These are phyloP conservation scores for Pseudozyma hubeiensis DNA, from an alignment of 1,284 basidiomycete genomes.

Conservation along the genomic window DNA sequence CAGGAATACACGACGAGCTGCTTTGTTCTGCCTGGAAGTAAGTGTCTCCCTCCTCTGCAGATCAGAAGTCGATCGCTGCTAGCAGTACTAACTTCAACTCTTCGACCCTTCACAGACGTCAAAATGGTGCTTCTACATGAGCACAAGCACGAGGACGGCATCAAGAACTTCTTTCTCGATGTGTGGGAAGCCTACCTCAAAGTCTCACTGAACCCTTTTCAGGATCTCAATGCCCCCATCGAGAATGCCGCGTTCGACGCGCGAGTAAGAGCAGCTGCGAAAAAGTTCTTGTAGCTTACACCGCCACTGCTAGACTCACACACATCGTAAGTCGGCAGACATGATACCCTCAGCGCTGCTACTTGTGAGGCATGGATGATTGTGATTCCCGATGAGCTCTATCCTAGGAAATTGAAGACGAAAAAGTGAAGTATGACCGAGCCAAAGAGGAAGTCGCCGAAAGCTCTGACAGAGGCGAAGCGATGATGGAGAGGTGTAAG, in stretches of 20 bases:
- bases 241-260: constrained; percentile 54
- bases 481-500: not conserved
- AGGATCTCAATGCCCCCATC: constrained; percentile 61
- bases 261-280: constrained; percentile 56
- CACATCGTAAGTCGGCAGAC: not conserved
- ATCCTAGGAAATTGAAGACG: constrained; percentile 95
- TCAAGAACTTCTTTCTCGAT: constrained; percentile 66
- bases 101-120: constrained; percentile 40
- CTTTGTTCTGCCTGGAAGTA: constrained; percentile 62
- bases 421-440: constrained; percentile 97
- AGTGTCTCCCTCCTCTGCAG: constrained; percentile 17
- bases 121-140: constrained; percentile 67
- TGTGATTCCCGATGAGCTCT: not conserved
- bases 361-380: too few species aligned
- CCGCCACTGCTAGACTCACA: constrained; percentile 1
- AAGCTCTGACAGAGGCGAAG: constrained; percentile 69
- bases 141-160: constrained; percentile 67
- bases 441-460: constrained; percentile 93
- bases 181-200: constrained; percentile 66
- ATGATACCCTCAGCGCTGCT: too few species aligned
- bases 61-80: too few species aligned
- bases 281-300: constrained; percentile 52
- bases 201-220: constrained; percentile 63
- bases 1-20: constrained; percentile 63
- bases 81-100: not conserved